Evolutionary conservation across 495 filamentous ascomycete genomes (phyloP).

Genomic region (Hyphodiscus hymeniophilus): DNA sequence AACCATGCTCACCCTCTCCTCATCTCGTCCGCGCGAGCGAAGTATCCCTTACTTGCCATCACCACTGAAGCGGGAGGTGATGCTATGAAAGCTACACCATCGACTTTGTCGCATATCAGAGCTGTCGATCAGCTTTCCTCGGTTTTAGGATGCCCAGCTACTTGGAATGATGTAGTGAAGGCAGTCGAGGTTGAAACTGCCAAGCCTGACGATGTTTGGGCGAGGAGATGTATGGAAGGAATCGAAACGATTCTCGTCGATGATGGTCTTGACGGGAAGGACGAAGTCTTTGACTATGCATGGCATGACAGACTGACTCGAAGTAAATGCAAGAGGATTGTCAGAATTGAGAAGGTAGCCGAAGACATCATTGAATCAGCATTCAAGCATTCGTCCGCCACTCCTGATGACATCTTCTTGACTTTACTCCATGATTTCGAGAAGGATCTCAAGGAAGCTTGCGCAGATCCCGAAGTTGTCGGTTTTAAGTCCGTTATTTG

Average conservation of each 20-base stretch:
- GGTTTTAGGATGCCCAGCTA: conserved; percentile 49
- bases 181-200: conserved; percentile 47
- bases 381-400: conserved; percentile 20
- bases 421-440: conserved; percentile 39
- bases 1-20: conserved; percentile 73
- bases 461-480: conserved; percentile 60
- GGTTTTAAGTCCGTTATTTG: conserved; percentile 84
- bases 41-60: conserved; percentile 58
- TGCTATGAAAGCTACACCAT: conserved; percentile 47
- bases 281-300: conserved; percentile 48
- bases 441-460: conserved; percentile 24
- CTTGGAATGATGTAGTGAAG: conserved; percentile 55
- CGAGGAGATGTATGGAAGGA: conserved; percentile 58
- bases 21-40: conserved; percentile 24
- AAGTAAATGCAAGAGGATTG: conserved; percentile 62
- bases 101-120: conserved; percentile 60
- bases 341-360: conserved; percentile 75
- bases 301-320: conserved; percentile 67
- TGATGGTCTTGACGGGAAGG: conserved; percentile 55
- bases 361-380: conserved; percentile 48
- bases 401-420: conserved; percentile 25
- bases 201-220: conserved; percentile 49
- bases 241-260: conserved; percentile 75
- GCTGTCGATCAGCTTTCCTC: conserved; percentile 60
- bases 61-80: conserved; percentile 66